These are phyloP conservation scores for Tuber brumale DNA, from an alignment of 495 filamentous ascomycete species.

Conservation along the genomic window DNA sequence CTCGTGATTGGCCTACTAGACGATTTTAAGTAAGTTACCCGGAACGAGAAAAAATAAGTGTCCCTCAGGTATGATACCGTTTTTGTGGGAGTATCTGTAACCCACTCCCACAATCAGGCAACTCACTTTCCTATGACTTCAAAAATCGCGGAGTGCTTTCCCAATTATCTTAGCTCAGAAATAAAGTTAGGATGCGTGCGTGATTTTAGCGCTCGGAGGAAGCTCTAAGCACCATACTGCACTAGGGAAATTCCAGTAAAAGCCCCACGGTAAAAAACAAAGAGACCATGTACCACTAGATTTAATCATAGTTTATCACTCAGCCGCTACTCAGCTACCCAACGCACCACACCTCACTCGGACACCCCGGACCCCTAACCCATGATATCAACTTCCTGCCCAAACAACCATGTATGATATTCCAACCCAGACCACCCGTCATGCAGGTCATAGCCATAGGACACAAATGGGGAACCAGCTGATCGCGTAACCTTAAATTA, in stretches of 20 bases:
- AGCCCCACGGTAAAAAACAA: not conserved
- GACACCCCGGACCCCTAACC: not conserved
- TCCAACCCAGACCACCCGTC: not conserved
- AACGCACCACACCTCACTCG: not conserved
- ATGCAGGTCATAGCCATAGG: not conserved
- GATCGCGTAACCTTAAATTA: not conserved
- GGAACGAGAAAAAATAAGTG: not conserved
- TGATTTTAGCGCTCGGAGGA: not conserved
- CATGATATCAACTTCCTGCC: not conserved
- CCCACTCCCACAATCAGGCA: not conserved
- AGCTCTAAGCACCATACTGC: not conserved
- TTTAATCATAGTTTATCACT: not conserved
- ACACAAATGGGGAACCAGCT: not conserved
- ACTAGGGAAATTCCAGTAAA: not conserved
- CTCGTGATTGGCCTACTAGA: not conserved
- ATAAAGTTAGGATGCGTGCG: not conserved
- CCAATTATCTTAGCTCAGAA: not conserved
- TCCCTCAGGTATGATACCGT: not conserved
- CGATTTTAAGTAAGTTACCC: not conserved
- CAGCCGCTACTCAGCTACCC: not conserved
- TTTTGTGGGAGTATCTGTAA: not conserved
- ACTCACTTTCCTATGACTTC: not conserved
- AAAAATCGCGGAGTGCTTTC: not conserved
- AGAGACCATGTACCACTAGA: not conserved
- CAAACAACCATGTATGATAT: not conserved